Evolutionary conservation across 345 rosid species (phyloP).

Genomic region (Limnanthes douglasii): DNA sequence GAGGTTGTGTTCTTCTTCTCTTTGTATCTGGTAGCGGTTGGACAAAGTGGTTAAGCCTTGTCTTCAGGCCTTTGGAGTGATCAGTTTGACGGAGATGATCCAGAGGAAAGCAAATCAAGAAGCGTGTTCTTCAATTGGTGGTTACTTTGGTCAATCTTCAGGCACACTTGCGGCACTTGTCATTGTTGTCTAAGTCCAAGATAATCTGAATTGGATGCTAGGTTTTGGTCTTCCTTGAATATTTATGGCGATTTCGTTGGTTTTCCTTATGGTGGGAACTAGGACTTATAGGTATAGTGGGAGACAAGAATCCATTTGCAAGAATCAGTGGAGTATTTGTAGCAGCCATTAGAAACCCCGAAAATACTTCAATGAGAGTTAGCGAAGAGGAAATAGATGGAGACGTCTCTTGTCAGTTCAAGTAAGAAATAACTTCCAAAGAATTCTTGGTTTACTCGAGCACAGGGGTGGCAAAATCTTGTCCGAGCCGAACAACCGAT

Average conservation of each 20-base stretch:
- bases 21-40: constrained; percentile 15
- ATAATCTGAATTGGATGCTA: constrained; percentile 47
- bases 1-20: constrained; percentile 10
- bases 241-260: constrained; percentile 6
- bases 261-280: constrained; percentile 8
- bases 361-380: constrained; percentile 10
- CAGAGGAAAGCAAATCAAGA: constrained; percentile 26
- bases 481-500: too few species aligned
- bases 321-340: constrained; percentile 17
- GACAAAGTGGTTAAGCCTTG: constrained; percentile 48
- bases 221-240: constrained; percentile 27
- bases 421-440: too few species aligned
- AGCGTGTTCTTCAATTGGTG: constrained; percentile 71
- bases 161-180: constrained; percentile 18
- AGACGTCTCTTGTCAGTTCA: too few species aligned
- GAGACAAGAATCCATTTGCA: constrained; percentile 8
- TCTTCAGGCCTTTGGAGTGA: constrained; percentile 69
- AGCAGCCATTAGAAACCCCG: constrained; percentile 11
- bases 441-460: too few species aligned
- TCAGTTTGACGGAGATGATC: constrained; percentile 41
- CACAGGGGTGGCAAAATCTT: too few species aligned
- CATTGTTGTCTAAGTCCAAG: constrained; percentile 41
- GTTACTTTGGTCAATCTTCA: constrained; percentile 31
- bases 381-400: too few species aligned
- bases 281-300: constrained; percentile 9